Percentiles rank a stretch among this genome's conserved stretches.
phyloP scores from a whole-genome alignment of 2,329 filamentous ascomycete species.

The Waltergamsia citrina region DNA sequence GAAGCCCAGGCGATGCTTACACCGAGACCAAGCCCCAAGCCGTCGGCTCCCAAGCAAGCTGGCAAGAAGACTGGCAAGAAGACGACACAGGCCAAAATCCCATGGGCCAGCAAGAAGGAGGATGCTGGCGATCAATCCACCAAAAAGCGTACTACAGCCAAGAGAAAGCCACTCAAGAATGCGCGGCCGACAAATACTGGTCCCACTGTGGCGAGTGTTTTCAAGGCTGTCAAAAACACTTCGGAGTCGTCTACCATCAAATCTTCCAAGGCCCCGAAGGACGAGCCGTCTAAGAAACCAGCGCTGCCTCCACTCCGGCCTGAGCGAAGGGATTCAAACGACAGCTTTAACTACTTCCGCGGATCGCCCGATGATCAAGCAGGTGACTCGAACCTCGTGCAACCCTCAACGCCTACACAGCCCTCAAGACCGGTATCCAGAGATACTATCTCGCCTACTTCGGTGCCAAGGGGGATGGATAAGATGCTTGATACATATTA shows the following conservation, averaged over 20 bases:
- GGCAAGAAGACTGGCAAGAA: constrained; percentile 32
- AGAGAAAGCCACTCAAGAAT: constrained; percentile 10
- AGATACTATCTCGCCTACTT: constrained; percentile 33
- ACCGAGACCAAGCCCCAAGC: constrained; percentile 45
- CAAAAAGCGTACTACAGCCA: constrained; percentile 6
- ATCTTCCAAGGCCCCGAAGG: constrained; percentile 4
- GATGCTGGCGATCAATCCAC: constrained; percentile 1
- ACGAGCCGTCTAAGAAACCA: constrained; percentile 8
- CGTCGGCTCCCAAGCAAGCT: constrained; percentile 28
- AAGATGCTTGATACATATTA: constrained; percentile 21
- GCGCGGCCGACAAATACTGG: constrained; percentile 21
- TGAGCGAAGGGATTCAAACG: background rate
- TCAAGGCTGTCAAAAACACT: constrained; percentile 32
- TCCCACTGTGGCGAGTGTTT: constrained; percentile 27
- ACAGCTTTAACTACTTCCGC: background rate
- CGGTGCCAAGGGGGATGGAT: constrained; percentile 28
- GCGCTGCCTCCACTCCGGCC: constrained; percentile 11
- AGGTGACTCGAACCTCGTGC: constrained; percentile 4
- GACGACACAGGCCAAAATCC: constrained; percentile 42
- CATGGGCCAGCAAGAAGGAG: constrained; percentile 21
- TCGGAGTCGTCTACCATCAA: constrained; percentile 8
- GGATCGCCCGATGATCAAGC: background rate
- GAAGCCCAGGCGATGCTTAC: constrained; percentile 44
- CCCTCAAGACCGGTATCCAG: constrained; percentile 5
- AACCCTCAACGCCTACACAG: constrained; percentile 13